A percentile compares a stretch with the other conserved stretches of the same genome.
phyloP scores from a whole-genome alignment of 2,329 filamentous ascomycete species.

The Plenodomus lindquistii region DNA sequence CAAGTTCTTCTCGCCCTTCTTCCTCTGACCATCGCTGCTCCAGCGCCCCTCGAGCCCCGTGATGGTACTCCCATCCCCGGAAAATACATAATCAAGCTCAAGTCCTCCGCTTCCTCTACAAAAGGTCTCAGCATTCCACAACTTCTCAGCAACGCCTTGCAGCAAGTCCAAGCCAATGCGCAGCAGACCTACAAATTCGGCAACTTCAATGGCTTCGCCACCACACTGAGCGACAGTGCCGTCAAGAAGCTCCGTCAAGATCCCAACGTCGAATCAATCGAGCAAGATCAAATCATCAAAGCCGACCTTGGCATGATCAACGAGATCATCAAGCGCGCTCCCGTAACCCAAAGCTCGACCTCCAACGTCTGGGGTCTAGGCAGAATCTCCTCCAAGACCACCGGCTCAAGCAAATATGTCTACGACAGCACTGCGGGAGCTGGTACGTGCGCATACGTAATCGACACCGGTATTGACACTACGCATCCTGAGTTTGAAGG shows the following conservation, averaged over 20 bases:
- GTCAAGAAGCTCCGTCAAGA: slow-evolving; percentile 32
- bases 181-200: slow-evolving; percentile 45
- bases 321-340: slow-evolving; percentile 36
- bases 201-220: slow-evolving; percentile 46
- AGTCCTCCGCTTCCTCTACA: slow-evolving; percentile 21
- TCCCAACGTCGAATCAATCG: slow-evolving; percentile 45
- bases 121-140: slow-evolving; percentile 32
- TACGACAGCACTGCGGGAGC: slow-evolving; percentile 43
- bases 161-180: slow-evolving; percentile 29
- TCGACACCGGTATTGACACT: slow-evolving; percentile 65
- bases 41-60: slow-evolving; percentile 46
- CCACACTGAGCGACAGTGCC: slow-evolving; percentile 37
- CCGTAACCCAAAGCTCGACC: slow-evolving; percentile 36
- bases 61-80: slow-evolving; percentile 44
- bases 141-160: slow-evolving; percentile 33
- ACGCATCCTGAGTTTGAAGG: slow-evolving; percentile 53
- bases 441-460: slow-evolving; percentile 59
- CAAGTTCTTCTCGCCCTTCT: slow-evolving; percentile 43
- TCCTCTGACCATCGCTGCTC: slow-evolving; percentile 41
- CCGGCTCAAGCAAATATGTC: slow-evolving; percentile 36
- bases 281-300: slow-evolving; percentile 44
- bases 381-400: slow-evolving; percentile 39
- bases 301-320: slow-evolving; percentile 25
- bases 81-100: slow-evolving; percentile 54
- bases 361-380: slow-evolving; percentile 38